These are phyloP conservation scores for Fomitopsis pulvina DNA, from an alignment of 768 basidiomycete species.

Conservation along the genomic window DNA sequence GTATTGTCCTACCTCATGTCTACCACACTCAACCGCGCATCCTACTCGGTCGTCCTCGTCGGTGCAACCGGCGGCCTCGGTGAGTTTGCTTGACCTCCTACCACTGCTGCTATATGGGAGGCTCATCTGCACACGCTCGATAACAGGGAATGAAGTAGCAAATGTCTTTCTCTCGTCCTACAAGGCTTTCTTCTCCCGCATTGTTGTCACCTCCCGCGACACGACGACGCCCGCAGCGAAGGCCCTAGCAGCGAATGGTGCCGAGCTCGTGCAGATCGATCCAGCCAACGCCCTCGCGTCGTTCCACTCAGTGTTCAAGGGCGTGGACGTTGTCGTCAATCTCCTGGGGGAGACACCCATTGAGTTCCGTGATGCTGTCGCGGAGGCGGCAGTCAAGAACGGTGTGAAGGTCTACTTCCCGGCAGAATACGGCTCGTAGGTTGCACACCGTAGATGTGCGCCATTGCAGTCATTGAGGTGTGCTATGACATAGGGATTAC, in stretches of 20 bases:
- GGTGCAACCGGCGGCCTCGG: too few relatives aligned
- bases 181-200: conserved; percentile 8
- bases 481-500: conserved; percentile 12
- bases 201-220: conserved; percentile 14
- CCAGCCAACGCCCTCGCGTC: neutral
- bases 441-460: neutral
- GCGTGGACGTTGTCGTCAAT: conserved; percentile 19
- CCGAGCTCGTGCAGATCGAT: conserved; percentile 8
- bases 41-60: too few relatives aligned
- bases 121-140: neutral
- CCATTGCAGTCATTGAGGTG: neutral
- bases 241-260: conserved; percentile 12
- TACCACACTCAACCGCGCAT: too few relatives aligned
- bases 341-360: neutral
- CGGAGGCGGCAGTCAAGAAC: conserved; percentile 6
- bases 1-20: too few relatives aligned
- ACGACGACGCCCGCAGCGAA: conserved; percentile 5
- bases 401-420: conserved; percentile 17
- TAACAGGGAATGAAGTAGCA: conserved; percentile 5
- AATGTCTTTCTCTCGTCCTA: conserved; percentile 10
- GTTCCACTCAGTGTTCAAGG: conserved; percentile 9
- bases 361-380: conserved; percentile 5
- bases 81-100: neutral
- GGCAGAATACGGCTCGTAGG: conserved; percentile 11
- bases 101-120: too few relatives aligned